Evolutionary conservation across 768 basidiomycete species (phyloP).

Genomic region (Guyanaporus albipodus): DNA sequence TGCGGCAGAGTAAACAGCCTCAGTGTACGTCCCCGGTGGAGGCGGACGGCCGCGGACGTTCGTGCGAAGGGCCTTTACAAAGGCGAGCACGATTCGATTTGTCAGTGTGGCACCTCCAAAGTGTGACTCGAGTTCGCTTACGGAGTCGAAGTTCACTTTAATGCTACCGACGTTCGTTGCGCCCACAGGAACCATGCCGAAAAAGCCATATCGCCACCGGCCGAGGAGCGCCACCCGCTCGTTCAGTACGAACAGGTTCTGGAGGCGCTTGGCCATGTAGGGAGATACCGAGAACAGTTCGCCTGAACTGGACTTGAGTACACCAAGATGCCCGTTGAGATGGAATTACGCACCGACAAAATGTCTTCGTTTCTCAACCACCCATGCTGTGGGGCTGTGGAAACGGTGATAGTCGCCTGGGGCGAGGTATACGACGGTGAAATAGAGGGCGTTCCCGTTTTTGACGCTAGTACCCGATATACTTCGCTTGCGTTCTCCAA

Average conservation of each 20-base stretch:
- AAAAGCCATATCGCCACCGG: conserved; percentile 93
- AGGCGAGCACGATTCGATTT: background rate
- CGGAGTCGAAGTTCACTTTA: conserved; percentile 91
- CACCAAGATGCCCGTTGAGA: background rate
- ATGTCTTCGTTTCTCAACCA: conserved; percentile 92
- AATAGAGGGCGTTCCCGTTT: conserved; percentile 83
- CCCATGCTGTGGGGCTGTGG: conserved; percentile 95
- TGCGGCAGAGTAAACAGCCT: conserved; percentile 87
- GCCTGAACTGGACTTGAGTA: conserved; percentile 39
- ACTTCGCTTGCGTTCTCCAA: conserved; percentile 32
- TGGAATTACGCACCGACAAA: conserved; percentile 68
- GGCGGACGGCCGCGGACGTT: conserved; percentile 73
- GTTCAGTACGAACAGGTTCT: conserved; percentile 96
- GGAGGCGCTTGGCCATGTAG: conserved; percentile 87
- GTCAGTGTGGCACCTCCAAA: background rate
- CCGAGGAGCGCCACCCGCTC: conserved; percentile 95
- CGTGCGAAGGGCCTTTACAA: conserved; percentile 73
- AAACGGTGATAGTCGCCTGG: conserved; percentile 99
- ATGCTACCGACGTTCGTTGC: conserved; percentile 98
- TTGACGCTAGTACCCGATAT: conserved; percentile 49
- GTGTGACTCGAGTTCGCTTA: conserved; percentile 23
- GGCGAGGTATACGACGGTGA: conserved; percentile 94
- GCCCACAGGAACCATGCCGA: conserved; percentile 95
- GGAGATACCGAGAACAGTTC: conserved; percentile 97
- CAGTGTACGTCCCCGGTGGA: conserved; percentile 83